Evolutionary conservation across 2,329 filamentous ascomycete species (phyloP), one percentile per base, ranked within the genome.

Genomic region (Aspergillus fijiensis): DNA sequence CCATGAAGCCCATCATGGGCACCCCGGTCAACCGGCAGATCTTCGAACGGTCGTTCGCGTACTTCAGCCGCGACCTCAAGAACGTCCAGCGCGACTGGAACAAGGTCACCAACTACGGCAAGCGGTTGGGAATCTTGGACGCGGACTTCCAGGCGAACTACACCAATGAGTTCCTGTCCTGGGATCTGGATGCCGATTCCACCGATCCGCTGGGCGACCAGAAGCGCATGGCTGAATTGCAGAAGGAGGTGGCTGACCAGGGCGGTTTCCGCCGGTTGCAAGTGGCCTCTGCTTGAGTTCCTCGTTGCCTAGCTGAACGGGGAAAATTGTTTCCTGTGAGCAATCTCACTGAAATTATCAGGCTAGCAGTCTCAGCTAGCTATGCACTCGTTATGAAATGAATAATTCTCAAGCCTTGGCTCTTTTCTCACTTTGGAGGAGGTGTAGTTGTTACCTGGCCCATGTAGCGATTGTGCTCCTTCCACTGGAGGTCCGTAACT

Each of bases 21-120:
- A 86, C 85, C 0, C 70, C 79, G 1, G 84, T 91, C 59, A 91
- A 92, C 80, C 84, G 85, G 68, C 91, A 91, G 82, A 91, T 92
- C 75, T 92, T 90, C 69, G 89, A 92, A 82, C 86, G 89, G 61
- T 89, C 86, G 67, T 92, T 85, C 69, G 89, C 89, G 21, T 92
- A 91, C 81, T 90, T 92, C 74, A 89, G 86, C 60, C 82, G 82
- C 64, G 89, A 92, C 66, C 71, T 92, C 65, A 88, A 90, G 84
- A 92, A 92, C 66, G 89, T 92, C 5, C 67, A 75, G 56, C 84
- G 90, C 51, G 89, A 92, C 77, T 92, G 89, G 89, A 76, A 82
- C 60, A 92, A 92, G 81, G 90, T 92, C 11, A 92, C 89, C 50
- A 82, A 81, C 64, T 92, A 92, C 71, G 89, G 89, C 33, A 90